Evolutionary conservation across 2,329 filamentous ascomycete genomes (phyloP).

Genomic region (Nannizzia gypsea): DNA sequence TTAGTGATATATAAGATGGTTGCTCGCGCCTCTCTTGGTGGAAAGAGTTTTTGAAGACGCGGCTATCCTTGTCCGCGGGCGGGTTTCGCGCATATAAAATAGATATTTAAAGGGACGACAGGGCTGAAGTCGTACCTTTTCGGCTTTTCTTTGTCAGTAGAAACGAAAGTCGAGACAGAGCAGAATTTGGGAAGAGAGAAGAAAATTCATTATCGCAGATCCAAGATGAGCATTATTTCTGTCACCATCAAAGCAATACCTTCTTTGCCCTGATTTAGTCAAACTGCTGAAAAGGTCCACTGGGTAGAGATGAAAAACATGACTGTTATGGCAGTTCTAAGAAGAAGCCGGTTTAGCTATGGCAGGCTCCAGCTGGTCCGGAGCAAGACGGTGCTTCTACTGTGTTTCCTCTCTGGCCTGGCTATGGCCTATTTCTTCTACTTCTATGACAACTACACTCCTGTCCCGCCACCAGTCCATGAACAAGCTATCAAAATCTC

Average conservation of each 20-base stretch:
- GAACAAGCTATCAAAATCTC: background rate
- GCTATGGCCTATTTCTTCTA: background rate
- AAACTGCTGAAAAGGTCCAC: background rate
- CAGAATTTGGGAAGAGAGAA: background rate
- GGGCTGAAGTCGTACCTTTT: too few relatives aligned
- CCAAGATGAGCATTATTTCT: background rate
- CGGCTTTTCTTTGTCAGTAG: background rate
- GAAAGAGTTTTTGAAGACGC: background rate
- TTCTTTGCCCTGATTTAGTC: background rate
- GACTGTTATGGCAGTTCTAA: background rate
- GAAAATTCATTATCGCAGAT: background rate
- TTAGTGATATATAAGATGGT: background rate
- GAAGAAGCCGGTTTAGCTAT: background rate
- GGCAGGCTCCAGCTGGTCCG: background rate
- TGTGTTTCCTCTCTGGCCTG: background rate
- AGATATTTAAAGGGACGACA: background rate
- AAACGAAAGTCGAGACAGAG: background rate
- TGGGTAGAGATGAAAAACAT: background rate
- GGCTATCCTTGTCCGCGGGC: background rate
- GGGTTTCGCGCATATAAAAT: background rate
- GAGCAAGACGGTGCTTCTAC: background rate
- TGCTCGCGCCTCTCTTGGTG: background rate
- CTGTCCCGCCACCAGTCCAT: background rate
- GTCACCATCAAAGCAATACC: background rate
- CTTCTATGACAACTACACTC: background rate